Conservation (phyloP, 345 rosid genomes). For the Aquilaria sinensis region DNA sequence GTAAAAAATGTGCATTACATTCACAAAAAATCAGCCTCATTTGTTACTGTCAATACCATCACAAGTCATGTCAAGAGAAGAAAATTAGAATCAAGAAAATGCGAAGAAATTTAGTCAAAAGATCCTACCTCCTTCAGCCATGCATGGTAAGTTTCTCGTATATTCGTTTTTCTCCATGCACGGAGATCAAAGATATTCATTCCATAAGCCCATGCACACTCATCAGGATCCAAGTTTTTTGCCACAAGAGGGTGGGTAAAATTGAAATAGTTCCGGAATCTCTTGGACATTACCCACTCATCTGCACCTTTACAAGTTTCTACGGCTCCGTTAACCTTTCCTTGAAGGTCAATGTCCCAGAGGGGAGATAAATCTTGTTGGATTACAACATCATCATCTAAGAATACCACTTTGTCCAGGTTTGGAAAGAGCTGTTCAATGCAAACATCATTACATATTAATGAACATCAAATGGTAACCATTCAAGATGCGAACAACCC, state of each 20-base stretch:
- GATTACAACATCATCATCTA: slow-evolving; percentile 94
- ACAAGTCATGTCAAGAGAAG: slow-evolving; percentile 5
- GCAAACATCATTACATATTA: slow-evolving; percentile 9
- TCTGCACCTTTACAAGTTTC: slow-evolving; percentile 98
- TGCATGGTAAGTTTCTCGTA: slow-evolving; percentile 87
- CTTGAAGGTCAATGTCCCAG: slow-evolving; percentile 84
- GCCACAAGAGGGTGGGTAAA: slow-evolving; percentile 94
- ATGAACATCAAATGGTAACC: neutral
- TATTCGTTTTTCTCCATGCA: slow-evolving; percentile 83
- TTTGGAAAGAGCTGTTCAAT: slow-evolving; percentile 85
- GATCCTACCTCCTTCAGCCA: slow-evolving; percentile 88
- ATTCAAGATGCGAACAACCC: neutral
- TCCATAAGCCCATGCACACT: slow-evolving; percentile 99
- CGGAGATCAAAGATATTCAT: slow-evolving; percentile 94
- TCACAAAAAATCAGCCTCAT: neutral
- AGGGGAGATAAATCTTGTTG: slow-evolving; percentile 91
- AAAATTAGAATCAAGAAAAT: neutral
- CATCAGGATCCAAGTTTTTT: slow-evolving; percentile 77
- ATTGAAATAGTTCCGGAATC: slow-evolving; percentile 93
- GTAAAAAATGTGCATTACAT: too few species aligned
- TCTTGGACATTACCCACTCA: slow-evolving; percentile 99
- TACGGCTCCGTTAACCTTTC: slow-evolving; percentile 97
- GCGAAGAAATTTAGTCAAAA: slow-evolving; percentile 1
- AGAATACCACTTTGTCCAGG: slow-evolving; percentile 89
- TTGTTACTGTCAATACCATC: slow-evolving; percentile 3